Percentiles rank a stretch among this genome's conserved stretches.
These are phyloP conservation scores for Boletus speciosus DNA, from an alignment of 768 basidiomycete species.

Conservation along the genomic window DNA sequence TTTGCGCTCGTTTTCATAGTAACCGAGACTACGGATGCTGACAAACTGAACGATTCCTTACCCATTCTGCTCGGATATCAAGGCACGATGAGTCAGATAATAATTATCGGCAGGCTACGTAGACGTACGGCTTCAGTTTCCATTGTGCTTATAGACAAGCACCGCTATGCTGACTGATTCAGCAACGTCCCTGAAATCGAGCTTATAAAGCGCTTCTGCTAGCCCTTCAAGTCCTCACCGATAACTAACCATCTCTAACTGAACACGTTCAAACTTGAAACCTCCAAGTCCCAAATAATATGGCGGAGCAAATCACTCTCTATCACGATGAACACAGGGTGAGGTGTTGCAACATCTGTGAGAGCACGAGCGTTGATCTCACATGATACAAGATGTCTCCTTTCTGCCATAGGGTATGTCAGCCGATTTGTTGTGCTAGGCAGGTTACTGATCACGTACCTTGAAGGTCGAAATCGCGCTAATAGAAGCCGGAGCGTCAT, in stretches of 20 bases:
- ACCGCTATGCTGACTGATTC: background rate
- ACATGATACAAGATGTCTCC: conserved; percentile 43
- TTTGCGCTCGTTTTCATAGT: too few species aligned
- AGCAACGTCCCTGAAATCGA: background rate
- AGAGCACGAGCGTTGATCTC: background rate
- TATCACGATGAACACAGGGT: conserved; percentile 41
- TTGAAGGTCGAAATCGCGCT: conserved; percentile 55
- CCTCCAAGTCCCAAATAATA: background rate
- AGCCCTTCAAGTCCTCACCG: background rate
- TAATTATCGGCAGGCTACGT: too few species aligned
- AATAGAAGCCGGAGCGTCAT: conserved; percentile 47
- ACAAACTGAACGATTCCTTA: too few species aligned
- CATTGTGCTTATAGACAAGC: too few species aligned
- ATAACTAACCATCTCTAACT: background rate
- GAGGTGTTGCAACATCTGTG: background rate
- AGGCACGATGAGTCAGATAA: too few species aligned
- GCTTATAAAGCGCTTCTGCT: background rate
- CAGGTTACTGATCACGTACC: background rate
- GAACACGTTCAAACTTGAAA: background rate
- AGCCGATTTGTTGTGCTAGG: background rate
- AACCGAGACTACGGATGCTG: too few species aligned
- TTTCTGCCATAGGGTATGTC: conserved; percentile 48
- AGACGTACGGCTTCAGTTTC: too few species aligned
- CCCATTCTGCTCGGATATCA: too few species aligned
- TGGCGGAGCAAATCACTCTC: conserved; percentile 36